Conservation (phyloP, 2,329 filamentous ascomycete genomes). For the Metarhizium robertsii region DNA sequence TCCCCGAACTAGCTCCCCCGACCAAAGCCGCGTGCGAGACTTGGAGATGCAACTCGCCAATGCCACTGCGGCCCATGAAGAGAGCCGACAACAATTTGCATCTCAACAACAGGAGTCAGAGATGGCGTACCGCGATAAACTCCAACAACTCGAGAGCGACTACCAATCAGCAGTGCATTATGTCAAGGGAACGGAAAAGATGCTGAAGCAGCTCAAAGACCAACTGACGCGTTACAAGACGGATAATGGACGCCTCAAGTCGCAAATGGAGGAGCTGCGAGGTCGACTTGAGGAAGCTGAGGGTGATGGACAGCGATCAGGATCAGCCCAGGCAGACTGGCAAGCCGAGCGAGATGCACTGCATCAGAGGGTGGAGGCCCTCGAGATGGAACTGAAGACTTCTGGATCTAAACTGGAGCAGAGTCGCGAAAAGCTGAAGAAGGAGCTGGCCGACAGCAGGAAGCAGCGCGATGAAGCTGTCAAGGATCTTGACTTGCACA, state of each 20-base stretch:
- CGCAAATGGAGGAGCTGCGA: constrained; percentile 64
- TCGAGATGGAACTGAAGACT: constrained; percentile 60
- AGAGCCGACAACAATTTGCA: constrained; percentile 70
- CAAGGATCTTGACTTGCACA: constrained; percentile 48
- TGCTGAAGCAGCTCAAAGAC: constrained; percentile 97
- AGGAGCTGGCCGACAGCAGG: constrained; percentile 57
- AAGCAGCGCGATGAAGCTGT: constrained; percentile 59
- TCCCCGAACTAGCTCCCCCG: constrained; percentile 63
- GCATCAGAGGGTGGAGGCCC: constrained; percentile 55
- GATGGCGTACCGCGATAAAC: constrained; percentile 80
- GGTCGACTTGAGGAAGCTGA: constrained; percentile 31
- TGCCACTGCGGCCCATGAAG: constrained; percentile 72
- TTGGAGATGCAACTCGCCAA: constrained; percentile 80
- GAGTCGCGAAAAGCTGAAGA: constrained; percentile 58
- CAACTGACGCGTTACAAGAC: constrained; percentile 88
- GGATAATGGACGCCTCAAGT: constrained; percentile 73
- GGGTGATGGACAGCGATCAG: constrained; percentile 20
- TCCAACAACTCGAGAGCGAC: constrained; percentile 89
- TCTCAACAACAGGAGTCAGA: constrained; percentile 80
- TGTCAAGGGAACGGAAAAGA: constrained; percentile 96
- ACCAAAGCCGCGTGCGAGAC: constrained; percentile 69
- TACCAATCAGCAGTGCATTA: constrained; percentile 98
- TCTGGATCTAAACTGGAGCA: constrained; percentile 61
- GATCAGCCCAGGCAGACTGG: constrained; percentile 52
- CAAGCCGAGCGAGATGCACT: constrained; percentile 63